A percentile compares a stretch with the other conserved stretches of the same genome.
phyloP scores from a whole-genome alignment of 208 protist genomes.

The Wallacemonas sp. region DNA sequence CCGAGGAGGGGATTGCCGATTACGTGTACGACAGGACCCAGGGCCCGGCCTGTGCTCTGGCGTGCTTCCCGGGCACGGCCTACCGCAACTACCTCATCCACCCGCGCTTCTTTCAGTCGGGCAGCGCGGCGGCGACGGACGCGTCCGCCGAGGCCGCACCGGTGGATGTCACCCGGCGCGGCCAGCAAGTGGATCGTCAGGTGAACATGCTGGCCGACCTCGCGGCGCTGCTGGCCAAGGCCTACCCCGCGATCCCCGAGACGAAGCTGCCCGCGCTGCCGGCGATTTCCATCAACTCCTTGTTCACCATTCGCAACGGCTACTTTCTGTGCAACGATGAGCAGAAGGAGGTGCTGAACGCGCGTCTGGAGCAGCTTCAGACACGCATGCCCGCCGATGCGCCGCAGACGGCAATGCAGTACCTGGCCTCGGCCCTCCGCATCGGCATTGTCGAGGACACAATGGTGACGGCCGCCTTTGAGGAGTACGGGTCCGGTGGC shows the following conservation, averaged over 20 bases:
- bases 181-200: constrained; percentile 33
- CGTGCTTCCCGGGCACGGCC: constrained; percentile 54
- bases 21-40: constrained; percentile 72
- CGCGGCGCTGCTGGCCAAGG: constrained; percentile 25
- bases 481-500: neutral
- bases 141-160: neutral
- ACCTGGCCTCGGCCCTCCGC: constrained; percentile 30
- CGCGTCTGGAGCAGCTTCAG: constrained; percentile 15
- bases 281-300: constrained; percentile 9
- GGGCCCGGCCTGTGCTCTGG: constrained; percentile 66
- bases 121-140: too few species aligned
- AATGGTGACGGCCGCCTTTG: constrained; percentile 35
- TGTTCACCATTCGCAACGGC: constrained; percentile 44
- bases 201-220: constrained; percentile 35
- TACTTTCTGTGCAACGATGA: constrained; percentile 24
- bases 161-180: constrained; percentile 9
- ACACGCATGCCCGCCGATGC: neutral
- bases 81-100: constrained; percentile 77
- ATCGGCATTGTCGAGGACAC: constrained; percentile 48
- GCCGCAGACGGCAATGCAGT: neutral
- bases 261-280: neutral
- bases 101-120: constrained; percentile 21
- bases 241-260: neutral
- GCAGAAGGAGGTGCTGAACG: neutral
- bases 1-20: constrained; percentile 51